Conservation (phyloP, 192 early-diverging fungal genomes). For the Chytriomyces sp. region DNA sequence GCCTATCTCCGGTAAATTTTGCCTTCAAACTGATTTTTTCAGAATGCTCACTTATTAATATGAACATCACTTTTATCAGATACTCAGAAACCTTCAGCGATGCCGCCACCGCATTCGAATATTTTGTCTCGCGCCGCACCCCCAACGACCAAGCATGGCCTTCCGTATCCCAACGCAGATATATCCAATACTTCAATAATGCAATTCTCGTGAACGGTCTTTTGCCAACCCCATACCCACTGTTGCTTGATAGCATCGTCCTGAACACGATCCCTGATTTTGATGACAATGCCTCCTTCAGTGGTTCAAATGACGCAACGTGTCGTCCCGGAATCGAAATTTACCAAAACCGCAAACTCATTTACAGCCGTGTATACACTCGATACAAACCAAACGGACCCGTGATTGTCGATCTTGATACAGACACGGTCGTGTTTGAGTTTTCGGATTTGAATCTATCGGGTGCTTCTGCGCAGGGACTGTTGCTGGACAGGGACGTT, state of each 20-base stretch:
- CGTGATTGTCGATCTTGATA: slow-evolving; percentile 8
- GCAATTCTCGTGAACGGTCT: slow-evolving; percentile 51
- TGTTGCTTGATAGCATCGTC: slow-evolving; percentile 51
- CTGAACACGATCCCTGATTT: slow-evolving; percentile 54
- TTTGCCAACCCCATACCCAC: slow-evolving; percentile 51
- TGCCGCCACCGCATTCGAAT: slow-evolving; percentile 54
- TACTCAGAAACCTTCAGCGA: not conserved
- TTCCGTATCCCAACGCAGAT: slow-evolving; percentile 52
- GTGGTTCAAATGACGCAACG: not conserved
- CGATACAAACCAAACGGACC: not conserved
- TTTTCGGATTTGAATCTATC: slow-evolving; percentile 5
- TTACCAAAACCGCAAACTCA: slow-evolving; percentile 54
- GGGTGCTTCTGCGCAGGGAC: slow-evolving; percentile 3
- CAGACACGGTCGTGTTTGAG: slow-evolving; percentile 12
- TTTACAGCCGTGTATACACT: slow-evolving; percentile 32
- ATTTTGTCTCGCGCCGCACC: slow-evolving; percentile 49
- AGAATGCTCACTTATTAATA: not conserved
- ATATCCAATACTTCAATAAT: slow-evolving; percentile 62
- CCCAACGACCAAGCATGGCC: slow-evolving; percentile 46
- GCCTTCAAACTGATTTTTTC: not conserved
- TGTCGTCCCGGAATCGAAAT: slow-evolving; percentile 57
- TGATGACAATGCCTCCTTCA: slow-evolving; percentile 28
- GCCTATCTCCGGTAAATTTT: slow-evolving; percentile 51
- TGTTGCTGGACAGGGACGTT: slow-evolving; percentile 51
- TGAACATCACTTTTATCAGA: not conserved